Conservation (phyloP, 108 stramenopile genomes). For the Epithemia pelagica region DNA sequence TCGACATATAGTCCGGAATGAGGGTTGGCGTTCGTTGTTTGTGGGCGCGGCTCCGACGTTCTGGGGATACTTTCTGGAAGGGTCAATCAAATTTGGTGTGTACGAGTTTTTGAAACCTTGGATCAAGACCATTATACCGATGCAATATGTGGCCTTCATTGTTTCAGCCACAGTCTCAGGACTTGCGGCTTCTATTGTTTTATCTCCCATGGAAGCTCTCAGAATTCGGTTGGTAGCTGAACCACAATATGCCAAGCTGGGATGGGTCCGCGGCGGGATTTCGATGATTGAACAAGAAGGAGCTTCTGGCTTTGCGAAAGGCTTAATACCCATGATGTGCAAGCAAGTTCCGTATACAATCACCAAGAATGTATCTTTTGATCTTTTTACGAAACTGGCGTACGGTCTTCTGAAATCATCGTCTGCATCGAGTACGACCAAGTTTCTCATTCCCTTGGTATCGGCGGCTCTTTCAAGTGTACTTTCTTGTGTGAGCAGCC, state of each 20-base stretch:
- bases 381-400: constrained; percentile 42
- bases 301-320: constrained; percentile 38
- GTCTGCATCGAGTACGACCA: constrained; percentile 25
- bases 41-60: constrained; percentile 70
- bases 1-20: constrained; percentile 38
- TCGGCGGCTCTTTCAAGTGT: constrained; percentile 60
- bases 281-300: constrained; percentile 58
- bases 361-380: constrained; percentile 86
- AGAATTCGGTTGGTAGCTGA: constrained; percentile 85
- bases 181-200: constrained; percentile 65
- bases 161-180: constrained; percentile 59
- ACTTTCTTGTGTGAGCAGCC: constrained; percentile 72
- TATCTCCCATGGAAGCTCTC: constrained; percentile 83
- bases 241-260: constrained; percentile 41
- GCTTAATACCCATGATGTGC: constrained; percentile 64
- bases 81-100: constrained; percentile 77
- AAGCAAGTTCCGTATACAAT: constrained; percentile 93
- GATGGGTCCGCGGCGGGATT: constrained; percentile 43
- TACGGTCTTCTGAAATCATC: constrained; percentile 30
- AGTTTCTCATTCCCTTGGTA: constrained; percentile 58
- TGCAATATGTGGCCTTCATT: constrained; percentile 34
- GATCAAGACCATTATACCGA: constrained; percentile 19
- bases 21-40: constrained; percentile 47
- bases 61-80: constrained; percentile 77
- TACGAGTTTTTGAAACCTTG: constrained; percentile 82